A percentile compares a stretch with the other conserved stretches of the same genome.
These are phyloP conservation scores for Globisporangium viniferum DNA, from an alignment of 352 stramenopile genomes.

Conservation along the genomic window DNA sequence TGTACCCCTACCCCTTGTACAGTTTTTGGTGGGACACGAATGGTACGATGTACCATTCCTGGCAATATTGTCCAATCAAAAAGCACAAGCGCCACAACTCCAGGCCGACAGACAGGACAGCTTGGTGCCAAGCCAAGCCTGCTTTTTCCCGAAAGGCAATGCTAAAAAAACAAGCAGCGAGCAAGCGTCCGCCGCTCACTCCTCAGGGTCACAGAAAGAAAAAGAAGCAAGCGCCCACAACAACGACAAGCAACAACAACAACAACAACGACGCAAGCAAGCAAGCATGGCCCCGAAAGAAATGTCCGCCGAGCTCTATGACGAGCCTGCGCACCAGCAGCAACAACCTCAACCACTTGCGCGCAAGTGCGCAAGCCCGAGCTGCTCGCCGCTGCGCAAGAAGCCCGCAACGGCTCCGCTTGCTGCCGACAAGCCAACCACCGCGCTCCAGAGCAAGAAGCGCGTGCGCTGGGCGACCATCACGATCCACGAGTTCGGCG, in stretches of 20 bases:
- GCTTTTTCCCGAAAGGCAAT: background rate
- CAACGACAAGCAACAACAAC: background rate
- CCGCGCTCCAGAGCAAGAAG: conserved; percentile 34
- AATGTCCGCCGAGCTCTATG: conserved; percentile 23
- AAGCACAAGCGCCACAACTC: background rate
- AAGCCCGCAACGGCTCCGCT: background rate
- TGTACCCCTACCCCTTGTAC: conserved; percentile 2
- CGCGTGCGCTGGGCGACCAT: conserved; percentile 38
- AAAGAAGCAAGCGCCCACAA: conserved; percentile 7
- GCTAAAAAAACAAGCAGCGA: conserved; percentile 8
- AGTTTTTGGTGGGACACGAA: conserved; percentile 10
- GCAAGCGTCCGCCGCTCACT: conserved; percentile 2
- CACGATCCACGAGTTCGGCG: conserved; percentile 44
- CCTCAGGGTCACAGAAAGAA: conserved; percentile 5
- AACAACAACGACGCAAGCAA: conserved; percentile 3
- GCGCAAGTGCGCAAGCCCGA: background rate
- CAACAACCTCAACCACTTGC: background rate
- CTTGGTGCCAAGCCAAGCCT: background rate
- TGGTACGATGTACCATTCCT: background rate
- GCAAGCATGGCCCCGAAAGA: conserved; percentile 33
- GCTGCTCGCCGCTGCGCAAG: conserved; percentile 8
- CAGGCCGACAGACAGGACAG: conserved; percentile 4
- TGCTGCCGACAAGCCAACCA: background rate
- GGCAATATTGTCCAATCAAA: background rate
- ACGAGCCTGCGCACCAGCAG: conserved; percentile 4